Evolutionary conservation across 2,329 filamentous ascomycete species (phyloP).

Genomic region (Aureobasidium melanogenum): DNA sequence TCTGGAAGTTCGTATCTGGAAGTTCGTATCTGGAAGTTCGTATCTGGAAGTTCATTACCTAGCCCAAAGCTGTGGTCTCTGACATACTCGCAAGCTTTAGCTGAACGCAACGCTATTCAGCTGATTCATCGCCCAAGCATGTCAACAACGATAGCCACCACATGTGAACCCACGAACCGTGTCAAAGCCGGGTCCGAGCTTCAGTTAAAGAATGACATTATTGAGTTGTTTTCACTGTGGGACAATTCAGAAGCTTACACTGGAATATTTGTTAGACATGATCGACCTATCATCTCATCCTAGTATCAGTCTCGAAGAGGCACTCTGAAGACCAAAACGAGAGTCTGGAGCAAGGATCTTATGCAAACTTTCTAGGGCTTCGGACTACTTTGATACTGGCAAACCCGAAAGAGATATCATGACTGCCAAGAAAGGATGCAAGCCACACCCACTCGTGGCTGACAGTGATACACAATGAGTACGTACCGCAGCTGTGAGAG

Average conservation of each 20-base stretch:
- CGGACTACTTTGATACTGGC: not conserved
- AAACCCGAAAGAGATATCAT: not conserved
- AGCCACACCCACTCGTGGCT: not conserved
- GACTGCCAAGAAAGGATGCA: not conserved
- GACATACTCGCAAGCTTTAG: too few relatives aligned
- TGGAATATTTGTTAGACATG: not conserved
- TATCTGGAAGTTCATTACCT: too few relatives aligned
- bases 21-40: too few relatives aligned
- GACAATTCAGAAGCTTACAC: not conserved
- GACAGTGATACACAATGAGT: not conserved
- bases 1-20: too few relatives aligned
- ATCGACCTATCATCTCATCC: not conserved
- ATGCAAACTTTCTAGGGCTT: not conserved
- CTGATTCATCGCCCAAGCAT: not conserved
- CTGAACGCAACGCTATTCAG: not conserved
- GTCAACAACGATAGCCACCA: not conserved
- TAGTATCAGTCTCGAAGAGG: not conserved
- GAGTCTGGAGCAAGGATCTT: not conserved
- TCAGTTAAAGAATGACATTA: not conserved
- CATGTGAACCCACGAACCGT: not conserved
- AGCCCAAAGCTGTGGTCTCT: too few relatives aligned
- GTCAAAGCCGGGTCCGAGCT: not conserved
- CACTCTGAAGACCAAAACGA: not conserved
- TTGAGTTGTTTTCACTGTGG: not conserved
- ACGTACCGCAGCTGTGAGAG: not conserved